These are phyloP conservation scores for Penicillium sp. DNA, from an alignment of 2,329 filamentous ascomycete species.

Conservation along the genomic window DNA sequence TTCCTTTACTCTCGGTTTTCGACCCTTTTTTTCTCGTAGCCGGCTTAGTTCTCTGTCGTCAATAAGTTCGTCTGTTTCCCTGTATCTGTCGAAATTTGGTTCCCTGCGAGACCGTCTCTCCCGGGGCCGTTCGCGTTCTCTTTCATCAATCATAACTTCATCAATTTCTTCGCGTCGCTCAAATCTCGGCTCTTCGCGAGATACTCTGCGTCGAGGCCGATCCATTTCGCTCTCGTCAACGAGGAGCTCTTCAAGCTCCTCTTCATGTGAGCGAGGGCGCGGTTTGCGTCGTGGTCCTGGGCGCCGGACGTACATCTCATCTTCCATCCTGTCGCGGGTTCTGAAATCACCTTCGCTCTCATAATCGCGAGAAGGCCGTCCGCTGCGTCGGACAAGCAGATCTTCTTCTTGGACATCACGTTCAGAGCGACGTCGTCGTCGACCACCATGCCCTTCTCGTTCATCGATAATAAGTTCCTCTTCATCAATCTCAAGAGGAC, in stretches of 20 bases:
- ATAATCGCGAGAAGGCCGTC: constrained; percentile 1
- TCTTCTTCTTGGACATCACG: constrained; percentile 34
- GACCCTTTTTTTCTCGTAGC: constrained; percentile 13
- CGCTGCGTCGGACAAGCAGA: neutral
- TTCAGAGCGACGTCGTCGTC: constrained; percentile 14
- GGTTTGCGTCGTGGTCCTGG: constrained; percentile 1
- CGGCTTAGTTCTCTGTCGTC: constrained; percentile 12
- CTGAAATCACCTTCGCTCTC: constrained; percentile 4
- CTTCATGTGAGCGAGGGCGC: constrained; percentile 1
- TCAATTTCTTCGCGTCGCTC: neutral
- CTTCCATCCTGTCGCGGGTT: constrained; percentile 2
- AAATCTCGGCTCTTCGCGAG: neutral
- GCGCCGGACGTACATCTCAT: neutral
- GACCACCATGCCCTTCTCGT: constrained; percentile 13
- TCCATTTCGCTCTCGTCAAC: constrained; percentile 15
- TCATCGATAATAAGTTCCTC: constrained; percentile 5
- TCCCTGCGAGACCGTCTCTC: neutral
- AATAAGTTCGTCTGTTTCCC: constrained; percentile 1
- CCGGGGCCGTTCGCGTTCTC: neutral
- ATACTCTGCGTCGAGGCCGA: constrained; percentile 11
- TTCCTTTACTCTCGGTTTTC: constrained; percentile 24
- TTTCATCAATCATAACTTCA: neutral
- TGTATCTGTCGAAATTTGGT: neutral
- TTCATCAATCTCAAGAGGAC: constrained; percentile 12
- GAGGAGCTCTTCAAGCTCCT: constrained; percentile 3